Base-by-base conservation (phyloP, 106 monocot species). In the Allium sativum region DNA sequence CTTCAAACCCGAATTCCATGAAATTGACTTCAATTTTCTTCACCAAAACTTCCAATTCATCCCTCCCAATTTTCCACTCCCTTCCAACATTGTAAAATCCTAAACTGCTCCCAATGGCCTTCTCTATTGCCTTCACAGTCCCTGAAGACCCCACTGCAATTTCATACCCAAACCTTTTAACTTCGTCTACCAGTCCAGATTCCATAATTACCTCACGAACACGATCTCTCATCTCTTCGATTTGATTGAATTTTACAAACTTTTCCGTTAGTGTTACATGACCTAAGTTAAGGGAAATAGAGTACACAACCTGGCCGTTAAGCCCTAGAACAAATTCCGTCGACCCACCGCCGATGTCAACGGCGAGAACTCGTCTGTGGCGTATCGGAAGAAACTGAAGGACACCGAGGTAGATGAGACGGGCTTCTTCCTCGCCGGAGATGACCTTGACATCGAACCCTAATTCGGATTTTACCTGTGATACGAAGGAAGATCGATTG, bases 331-430 rank as follows among this genome's bases (percentile, higher is more conserved):
- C 44, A 64, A 73, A 53, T 42, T 73, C 73, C 58, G 73, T 73
- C 21, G 73, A 73, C 3, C 73, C 73, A 21, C 73, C 73, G 59
- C 73, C 66, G 73, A 73, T 73, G 52, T 74, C 67, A 45, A 74
- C 45, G 17, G 55, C 42, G 61, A 67, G 67, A 9, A 61, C 60
- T 18, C 15, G 21, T 10, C 6, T 42, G 16, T 40, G 20, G 54
- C 13, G 17, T 19, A 67, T 18, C 14, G 73, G 73, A 51, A 73
- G 73, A 45, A 53, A 67, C 20, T 54, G 67, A 54, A 67, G 61
- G 61, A 74, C 19, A 17, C 61, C 67, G 59, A 59, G 73, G 46
- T 74, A 55, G 54, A 55, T 42, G n/a, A 59, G 60, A 12, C 73
- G 60, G 12, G 72, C 71, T 47, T 71, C 71, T 10, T 71, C 55